A percentile compares a stretch with the other conserved stretches of the same genome.
phyloP scores from a whole-genome alignment of 1,284 basidiomycete genomes.

The Melanopsichium pennsylvanicum region DNA sequence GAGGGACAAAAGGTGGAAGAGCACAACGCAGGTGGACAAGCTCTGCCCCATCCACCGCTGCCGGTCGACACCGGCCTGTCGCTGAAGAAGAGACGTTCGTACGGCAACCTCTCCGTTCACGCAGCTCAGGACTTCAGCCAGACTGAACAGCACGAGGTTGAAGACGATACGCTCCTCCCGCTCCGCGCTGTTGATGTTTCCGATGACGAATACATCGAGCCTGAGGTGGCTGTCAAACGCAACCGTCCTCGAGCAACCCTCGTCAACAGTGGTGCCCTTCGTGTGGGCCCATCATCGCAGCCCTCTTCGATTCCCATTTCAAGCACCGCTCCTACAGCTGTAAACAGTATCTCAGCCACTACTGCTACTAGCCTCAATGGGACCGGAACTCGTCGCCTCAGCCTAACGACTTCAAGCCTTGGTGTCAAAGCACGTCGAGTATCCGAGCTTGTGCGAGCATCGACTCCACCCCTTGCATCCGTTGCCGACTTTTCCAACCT shows the following conservation, averaged over 20 bases:
- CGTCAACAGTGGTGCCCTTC: conserved; percentile 44
- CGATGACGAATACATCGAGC: neutral
- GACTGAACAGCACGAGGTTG: neutral
- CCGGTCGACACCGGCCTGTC: conserved; percentile 21
- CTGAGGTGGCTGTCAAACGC: conserved; percentile 7
- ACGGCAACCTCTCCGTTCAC: conserved; percentile 39
- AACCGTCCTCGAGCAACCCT: conserved; percentile 31
- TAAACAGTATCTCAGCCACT: neutral
- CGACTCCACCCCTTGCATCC: conserved; percentile 29
- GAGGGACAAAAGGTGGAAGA: conserved; percentile 1
- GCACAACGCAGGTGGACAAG: conserved; percentile 2
- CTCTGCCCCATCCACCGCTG: conserved; percentile 16
- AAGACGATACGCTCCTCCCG: conserved; percentile 20
- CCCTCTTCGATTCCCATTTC: conserved; percentile 5
- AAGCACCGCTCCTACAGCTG: neutral
- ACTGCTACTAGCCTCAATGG: neutral
- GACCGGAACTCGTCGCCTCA: conserved; percentile 10
- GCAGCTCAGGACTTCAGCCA: conserved; percentile 2
- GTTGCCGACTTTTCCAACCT: conserved; percentile 24
- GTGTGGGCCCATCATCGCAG: neutral
- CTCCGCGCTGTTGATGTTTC: neutral
- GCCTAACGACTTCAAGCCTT: conserved; percentile 28
- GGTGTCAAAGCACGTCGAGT: conserved; percentile 42
- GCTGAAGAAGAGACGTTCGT: conserved; percentile 38
- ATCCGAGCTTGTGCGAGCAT: conserved; percentile 36